Percentiles rank a stretch among this genome's conserved stretches.
These are phyloP conservation scores for Cucurbita pepo DNA, from an alignment of 306 rosid species.

Conservation along the genomic window DNA sequence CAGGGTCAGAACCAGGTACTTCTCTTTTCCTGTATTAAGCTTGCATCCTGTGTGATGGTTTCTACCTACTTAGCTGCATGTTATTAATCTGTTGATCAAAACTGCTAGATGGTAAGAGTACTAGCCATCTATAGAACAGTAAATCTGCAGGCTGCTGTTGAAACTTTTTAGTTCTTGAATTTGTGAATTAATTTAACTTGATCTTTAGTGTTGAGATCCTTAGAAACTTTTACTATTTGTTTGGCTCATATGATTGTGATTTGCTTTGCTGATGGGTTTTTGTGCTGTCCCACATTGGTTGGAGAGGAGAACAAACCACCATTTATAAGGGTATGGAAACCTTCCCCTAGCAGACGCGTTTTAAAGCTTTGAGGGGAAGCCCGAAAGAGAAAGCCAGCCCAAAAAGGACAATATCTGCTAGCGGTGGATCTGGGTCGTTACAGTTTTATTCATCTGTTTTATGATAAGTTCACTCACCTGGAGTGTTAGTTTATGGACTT, in stretches of 20 bases:
- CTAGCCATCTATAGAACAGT: background rate
- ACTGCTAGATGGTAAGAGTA: background rate
- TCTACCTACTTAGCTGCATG: background rate
- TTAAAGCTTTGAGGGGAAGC: too few relatives aligned
- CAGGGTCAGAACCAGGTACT: constrained; percentile 39
- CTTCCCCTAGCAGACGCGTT: too few relatives aligned
- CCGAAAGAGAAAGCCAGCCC: too few relatives aligned
- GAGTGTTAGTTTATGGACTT: constrained; percentile 19
- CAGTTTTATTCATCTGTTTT: background rate
- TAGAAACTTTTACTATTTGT: background rate
- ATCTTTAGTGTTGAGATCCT: background rate
- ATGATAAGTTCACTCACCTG: constrained; percentile 23
- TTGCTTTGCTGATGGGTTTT: background rate
- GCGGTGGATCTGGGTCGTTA: too few relatives aligned
- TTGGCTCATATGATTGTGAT: background rate
- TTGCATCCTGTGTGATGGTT: background rate
- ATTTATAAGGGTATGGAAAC: too few relatives aligned
- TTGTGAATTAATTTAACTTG: background rate
- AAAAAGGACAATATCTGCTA: too few relatives aligned
- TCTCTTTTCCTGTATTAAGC: background rate
- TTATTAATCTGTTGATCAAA: background rate
- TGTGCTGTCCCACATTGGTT: too few relatives aligned
- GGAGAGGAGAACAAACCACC: too few relatives aligned
- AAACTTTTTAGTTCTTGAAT: background rate
- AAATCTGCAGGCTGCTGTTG: background rate